A percentile compares a stretch with the other conserved stretches of the same genome.
Conservation (phyloP, 441 rosid species). For the Erysimum cheiri region DNA sequence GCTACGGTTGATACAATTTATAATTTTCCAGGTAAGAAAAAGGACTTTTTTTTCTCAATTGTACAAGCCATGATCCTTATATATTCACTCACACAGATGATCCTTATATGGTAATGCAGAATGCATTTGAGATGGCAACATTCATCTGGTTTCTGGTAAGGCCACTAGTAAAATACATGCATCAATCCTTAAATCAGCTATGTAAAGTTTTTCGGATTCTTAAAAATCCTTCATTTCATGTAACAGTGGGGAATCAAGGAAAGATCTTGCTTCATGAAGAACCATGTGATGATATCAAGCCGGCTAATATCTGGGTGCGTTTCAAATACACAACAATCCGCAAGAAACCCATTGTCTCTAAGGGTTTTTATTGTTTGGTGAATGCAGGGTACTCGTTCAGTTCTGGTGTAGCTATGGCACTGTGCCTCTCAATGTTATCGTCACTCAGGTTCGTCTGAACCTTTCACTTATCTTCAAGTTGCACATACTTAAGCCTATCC, state of each 20-base stretch:
- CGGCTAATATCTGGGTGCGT: slow-evolving; percentile 84
- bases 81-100: background rate
- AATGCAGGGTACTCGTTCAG: slow-evolving; percentile 84
- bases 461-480: background rate
- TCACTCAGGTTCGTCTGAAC: slow-evolving; percentile 69
- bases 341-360: slow-evolving; percentile 16
- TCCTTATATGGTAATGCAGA: slow-evolving; percentile 54
- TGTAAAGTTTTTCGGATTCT: background rate
- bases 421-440: slow-evolving; percentile 84
- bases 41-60: slow-evolving; percentile 9
- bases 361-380: background rate
- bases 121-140: slow-evolving; percentile 98
- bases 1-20: slow-evolving; percentile 76
- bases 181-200: background rate
- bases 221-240: background rate
- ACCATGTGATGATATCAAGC: slow-evolving; percentile 67
- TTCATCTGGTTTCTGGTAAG: slow-evolving; percentile 94
- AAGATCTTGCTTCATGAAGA: slow-evolving; percentile 94
- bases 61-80: slow-evolving; percentile 2
- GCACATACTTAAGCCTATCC: background rate
- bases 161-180: background rate
- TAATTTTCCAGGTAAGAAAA: slow-evolving; percentile 82
- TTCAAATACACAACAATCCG: background rate
- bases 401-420: slow-evolving; percentile 97
- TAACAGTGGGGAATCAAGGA: slow-evolving; percentile 85